These are phyloP conservation scores for Lactuca sativa DNA, from an alignment of 129 eudicot genomes.

Conservation along the genomic window DNA sequence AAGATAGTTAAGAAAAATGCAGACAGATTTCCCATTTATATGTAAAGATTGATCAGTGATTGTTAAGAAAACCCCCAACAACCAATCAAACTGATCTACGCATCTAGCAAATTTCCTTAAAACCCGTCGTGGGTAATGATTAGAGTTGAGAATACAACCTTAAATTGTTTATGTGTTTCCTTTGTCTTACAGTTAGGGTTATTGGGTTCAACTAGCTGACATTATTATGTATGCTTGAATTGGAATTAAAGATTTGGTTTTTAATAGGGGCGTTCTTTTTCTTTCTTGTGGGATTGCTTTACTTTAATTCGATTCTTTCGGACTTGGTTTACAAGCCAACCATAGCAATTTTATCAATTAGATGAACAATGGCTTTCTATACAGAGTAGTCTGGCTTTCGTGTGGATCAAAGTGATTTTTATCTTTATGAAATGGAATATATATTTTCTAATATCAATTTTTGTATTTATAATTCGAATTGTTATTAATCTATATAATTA, in stretches of 20 bases:
- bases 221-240: constrained; percentile 48
- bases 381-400: neutral
- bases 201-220: constrained; percentile 4
- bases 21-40: constrained; percentile 47
- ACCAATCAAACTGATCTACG: constrained; percentile 14
- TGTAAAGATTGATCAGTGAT: constrained; percentile 29
- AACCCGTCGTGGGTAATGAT: neutral
- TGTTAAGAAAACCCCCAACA: constrained; percentile 40
- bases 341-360: neutral
- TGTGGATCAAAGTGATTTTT: neutral
- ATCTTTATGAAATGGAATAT: no score
- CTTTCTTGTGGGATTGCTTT: constrained; percentile 18
- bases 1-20: constrained; percentile 41
- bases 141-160: neutral
- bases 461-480: no score
- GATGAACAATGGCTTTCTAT: constrained; percentile 23
- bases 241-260: constrained; percentile 42
- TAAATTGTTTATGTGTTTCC: constrained; percentile 33
- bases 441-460: no score
- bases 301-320: constrained; percentile 24
- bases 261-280: constrained; percentile 6
- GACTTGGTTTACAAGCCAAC: constrained; percentile 37
- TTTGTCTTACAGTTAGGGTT: constrained; percentile 48
- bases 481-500: no score
- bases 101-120: constrained; percentile 7